A percentile compares a stretch with the other conserved stretches of the same genome.
Conservation (phyloP, 768 basidiomycete species). For the Tricholoma bakamatsutake region DNA sequence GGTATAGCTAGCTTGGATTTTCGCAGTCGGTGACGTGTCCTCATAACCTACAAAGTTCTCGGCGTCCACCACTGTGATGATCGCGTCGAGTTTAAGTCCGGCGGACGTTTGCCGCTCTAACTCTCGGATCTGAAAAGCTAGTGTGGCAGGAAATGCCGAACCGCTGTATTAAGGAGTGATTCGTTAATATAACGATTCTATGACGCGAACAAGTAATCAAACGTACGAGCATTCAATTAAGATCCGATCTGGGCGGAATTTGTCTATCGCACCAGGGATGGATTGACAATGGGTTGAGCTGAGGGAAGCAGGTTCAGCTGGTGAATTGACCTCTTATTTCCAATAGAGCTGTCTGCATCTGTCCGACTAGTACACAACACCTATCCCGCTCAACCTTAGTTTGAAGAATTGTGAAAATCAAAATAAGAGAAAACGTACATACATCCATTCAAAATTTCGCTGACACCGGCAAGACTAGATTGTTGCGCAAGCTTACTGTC, state of each 20-base stretch:
- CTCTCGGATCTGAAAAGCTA: conserved; percentile 92
- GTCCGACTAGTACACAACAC: conserved; percentile 92
- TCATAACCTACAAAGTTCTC: conserved; percentile 93
- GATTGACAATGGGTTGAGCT: not conserved
- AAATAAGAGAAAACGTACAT: conserved; percentile 47
- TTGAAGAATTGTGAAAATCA: not conserved
- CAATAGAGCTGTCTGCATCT: conserved; percentile 85
- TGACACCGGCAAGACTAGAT: conserved; percentile 79
- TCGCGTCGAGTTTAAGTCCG: conserved; percentile 81
- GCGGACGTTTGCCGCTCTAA: conserved; percentile 71
- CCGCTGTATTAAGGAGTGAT: conserved; percentile 44
- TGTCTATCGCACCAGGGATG: conserved; percentile 42
- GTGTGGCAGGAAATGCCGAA: conserved; percentile 91
- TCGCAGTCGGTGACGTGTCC: conserved; percentile 86
- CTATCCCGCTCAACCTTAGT: conserved; percentile 28
- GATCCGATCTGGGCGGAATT: conserved; percentile 82
- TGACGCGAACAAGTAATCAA: not conserved
- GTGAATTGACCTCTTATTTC: conserved; percentile 67
- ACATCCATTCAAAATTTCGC: conserved; percentile 95
- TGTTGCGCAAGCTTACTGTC: conserved; percentile 88
- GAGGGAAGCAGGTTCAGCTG: not conserved
- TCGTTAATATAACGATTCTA: not conserved
- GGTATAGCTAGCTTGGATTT: conserved; percentile 93
- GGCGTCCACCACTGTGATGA: conserved; percentile 86
- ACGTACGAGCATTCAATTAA: conserved; percentile 92